Base-by-base conservation (phyloP, 208 protist genomes). In the Blastocrithidia nonstop region DNA sequence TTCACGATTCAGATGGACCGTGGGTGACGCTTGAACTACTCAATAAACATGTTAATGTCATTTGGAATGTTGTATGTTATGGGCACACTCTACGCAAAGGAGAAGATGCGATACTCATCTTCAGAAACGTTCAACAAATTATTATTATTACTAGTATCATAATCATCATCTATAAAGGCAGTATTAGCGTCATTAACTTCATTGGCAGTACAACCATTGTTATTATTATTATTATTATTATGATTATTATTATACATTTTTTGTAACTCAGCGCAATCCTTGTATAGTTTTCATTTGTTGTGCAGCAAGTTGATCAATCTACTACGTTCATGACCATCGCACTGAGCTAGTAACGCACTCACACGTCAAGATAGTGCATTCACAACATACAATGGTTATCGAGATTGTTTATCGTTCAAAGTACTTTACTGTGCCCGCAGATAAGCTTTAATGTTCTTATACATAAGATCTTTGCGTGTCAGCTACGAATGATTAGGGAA, bases 401-500 rank as follows among this genome's bases (percentile, higher is more conserved):
- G n/a, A n/a, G n/a, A n/a, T n/a, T n/a, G n/a, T n/a, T n/a, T n/a
- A n/a, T n/a, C n/a, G n/a, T n/a, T n/a, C n/a, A n/a, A n/a, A n/a
- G n/a, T n/a, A n/a, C n/a, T n/a, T n/a, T n/a, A n/a, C n/a, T n/a
- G n/a, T n/a, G n/a, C n/a, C n/a, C n/a, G n/a, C n/a, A n/a, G n/a
- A 50, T 94, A 96, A 35, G 79, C 61, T 52, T 95, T 96, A 37
- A 97, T 84, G 68, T 98, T 97, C 55, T 95, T 95, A 47, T 96
- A 93, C 83, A 98, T 95, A 40, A 96, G 59, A 56, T 98, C 96
- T 53, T 98, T 98, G 6, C 94, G 60, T 7, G 95, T 98, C 21
- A 98, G 68, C 66, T 97, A 94, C 40, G 87, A 92, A 64, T 97
- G 93, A 54, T 97, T 96, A n/a, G 95, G 95, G 46, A 97, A 98